Evolutionary conservation across 2,329 filamentous ascomycete species (phyloP).

Genomic region (Aspergillus pseudotamarii): DNA sequence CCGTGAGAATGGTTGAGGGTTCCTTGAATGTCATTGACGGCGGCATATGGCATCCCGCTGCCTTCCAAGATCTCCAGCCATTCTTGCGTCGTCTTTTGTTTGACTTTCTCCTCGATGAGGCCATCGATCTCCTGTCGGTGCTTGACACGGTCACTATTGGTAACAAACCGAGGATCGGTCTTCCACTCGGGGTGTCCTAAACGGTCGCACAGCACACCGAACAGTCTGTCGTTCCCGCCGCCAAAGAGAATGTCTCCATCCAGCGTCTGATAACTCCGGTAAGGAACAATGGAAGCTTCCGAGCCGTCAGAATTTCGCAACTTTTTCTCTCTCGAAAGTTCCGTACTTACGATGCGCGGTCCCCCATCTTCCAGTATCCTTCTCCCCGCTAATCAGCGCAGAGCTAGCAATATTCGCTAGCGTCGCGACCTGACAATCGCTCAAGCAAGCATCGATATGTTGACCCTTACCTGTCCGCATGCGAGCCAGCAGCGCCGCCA

Average conservation of each 20-base stretch:
- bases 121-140: conserved; percentile 77
- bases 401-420: conserved; percentile 95
- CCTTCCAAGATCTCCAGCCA: conserved; percentile 88
- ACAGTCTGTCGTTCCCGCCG: conserved; percentile 65
- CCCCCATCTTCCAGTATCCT: conserved; percentile 89
- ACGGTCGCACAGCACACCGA: conserved; percentile 61
- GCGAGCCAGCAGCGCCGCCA: conserved; percentile 84
- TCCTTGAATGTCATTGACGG: conserved; percentile 87
- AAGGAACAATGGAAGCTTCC: conserved; percentile 91
- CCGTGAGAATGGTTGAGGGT: conserved; percentile 86
- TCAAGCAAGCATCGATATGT: conserved; percentile 87
- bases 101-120: conserved; percentile 75
- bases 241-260: conserved; percentile 67
- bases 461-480: conserved; percentile 78
- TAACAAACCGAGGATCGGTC: conserved; percentile 58
- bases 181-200: conserved; percentile 63
- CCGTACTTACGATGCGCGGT: conserved; percentile 78
- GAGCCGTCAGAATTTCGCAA: conserved; percentile 28
- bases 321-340: background rate
- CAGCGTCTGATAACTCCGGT: conserved; percentile 73
- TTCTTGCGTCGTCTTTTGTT: conserved; percentile 77
- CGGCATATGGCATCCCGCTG: conserved; percentile 91
- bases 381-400: conserved; percentile 81
- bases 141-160: conserved; percentile 61
- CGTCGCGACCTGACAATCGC: conserved; percentile 93